phyloP scores from a whole-genome alignment of 2,329 filamentous ascomycete species.

The Phialemonium atrogriseum region DNA sequence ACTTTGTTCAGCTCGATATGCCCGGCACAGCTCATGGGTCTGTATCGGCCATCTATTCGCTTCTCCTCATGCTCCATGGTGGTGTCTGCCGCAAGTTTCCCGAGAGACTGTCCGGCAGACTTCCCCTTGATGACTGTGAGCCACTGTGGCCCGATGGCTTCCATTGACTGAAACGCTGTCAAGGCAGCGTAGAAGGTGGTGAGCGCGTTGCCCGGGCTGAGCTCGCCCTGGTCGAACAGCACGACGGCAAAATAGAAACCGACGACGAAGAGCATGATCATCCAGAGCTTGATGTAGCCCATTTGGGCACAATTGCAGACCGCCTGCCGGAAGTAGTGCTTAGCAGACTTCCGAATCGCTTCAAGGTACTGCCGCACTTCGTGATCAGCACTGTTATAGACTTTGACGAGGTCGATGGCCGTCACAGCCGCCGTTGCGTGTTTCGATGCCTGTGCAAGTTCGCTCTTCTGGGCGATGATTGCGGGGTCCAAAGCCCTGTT shows the following conservation, averaged over 20 bases:
- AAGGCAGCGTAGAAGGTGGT: constrained; percentile 82
- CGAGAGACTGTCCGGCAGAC: constrained; percentile 59
- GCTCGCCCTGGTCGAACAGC: constrained; percentile 52
- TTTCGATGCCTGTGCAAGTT: constrained; percentile 64
- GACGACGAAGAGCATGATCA: constrained; percentile 71
- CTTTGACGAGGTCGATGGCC: constrained; percentile 79
- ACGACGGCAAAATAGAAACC: constrained; percentile 83
- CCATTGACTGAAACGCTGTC: constrained; percentile 65
- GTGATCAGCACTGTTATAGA: constrained; percentile 65
- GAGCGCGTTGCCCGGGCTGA: constrained; percentile 59
- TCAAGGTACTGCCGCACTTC: constrained; percentile 59
- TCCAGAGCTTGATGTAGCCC: constrained; percentile 64
- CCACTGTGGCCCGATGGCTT: constrained; percentile 67
- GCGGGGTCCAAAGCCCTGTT: constrained; percentile 54
- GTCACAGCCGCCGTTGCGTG: constrained; percentile 59
- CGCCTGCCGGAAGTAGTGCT: constrained; percentile 60
- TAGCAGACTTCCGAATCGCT: constrained; percentile 49
- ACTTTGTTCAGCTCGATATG: constrained; percentile 64
- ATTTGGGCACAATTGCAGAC: constrained; percentile 63
- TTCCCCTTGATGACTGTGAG: constrained; percentile 73
- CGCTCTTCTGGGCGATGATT: constrained; percentile 59
- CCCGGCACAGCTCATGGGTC: constrained; percentile 44
- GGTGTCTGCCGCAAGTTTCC: constrained; percentile 29
- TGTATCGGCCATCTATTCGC: no score
- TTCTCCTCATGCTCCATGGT: constrained; percentile 3